Evolutionary conservation across 306 rosid genomes (phyloP).

Genomic region (Rosa chinensis): DNA sequence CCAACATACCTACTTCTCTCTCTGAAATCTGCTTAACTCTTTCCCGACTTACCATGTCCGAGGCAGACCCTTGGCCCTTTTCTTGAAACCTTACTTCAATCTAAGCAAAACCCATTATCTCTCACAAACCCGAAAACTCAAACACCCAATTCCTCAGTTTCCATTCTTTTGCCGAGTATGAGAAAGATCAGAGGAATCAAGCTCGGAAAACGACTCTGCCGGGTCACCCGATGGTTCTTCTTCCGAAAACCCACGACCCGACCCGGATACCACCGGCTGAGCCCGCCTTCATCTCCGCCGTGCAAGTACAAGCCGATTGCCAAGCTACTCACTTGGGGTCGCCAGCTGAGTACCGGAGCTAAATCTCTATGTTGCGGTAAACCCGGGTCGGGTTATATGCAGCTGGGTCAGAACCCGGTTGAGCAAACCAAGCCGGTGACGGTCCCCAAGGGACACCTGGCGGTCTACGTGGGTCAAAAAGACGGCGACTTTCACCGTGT

Average conservation of each 20-base stretch:
- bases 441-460: conserved; percentile 86
- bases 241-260: conserved; percentile 28
- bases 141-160: not conserved
- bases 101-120: conserved; percentile 4
- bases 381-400: conserved; percentile 40
- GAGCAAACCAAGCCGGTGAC: conserved; percentile 9
- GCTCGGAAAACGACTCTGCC: conserved; percentile 52
- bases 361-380: conserved; percentile 41
- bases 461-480: conserved; percentile 80
- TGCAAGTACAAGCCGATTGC: conserved; percentile 21
- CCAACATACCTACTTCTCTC: conserved; percentile 61
- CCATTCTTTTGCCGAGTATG: conserved; percentile 23
- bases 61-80: conserved; percentile 74
- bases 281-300: not conserved
- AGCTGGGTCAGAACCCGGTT: conserved; percentile 39
- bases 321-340: conserved; percentile 64
- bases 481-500: conserved; percentile 74
- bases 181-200: conserved; percentile 54
- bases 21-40: conserved; percentile 59
- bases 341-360: conserved; percentile 46
- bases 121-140: not conserved
- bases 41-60: conserved; percentile 66
- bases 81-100: conserved; percentile 29
- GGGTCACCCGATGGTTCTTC: conserved; percentile 48
- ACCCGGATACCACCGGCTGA: conserved; percentile 30